A percentile compares a stretch with the other conserved stretches of the same genome.
phyloP scores from a whole-genome alignment of 768 basidiomycete genomes.

The Clavulina sp. region DNA sequence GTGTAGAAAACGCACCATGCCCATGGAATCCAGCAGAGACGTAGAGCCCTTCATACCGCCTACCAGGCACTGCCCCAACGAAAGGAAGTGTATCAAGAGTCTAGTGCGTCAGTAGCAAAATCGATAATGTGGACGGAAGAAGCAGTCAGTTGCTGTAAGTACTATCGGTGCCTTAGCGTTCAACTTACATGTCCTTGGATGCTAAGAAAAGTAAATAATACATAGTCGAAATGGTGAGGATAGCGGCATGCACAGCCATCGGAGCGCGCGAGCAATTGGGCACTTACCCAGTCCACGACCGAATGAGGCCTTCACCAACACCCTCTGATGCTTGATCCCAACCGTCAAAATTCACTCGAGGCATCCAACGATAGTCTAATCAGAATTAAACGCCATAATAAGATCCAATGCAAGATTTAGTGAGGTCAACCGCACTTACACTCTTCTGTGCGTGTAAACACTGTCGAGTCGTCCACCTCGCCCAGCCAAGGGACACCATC shows the following conservation, averaged over 20 bases:
- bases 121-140: background rate
- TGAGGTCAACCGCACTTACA: background rate
- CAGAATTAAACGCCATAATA: background rate
- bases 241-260: background rate
- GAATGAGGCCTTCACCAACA: background rate
- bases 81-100: background rate
- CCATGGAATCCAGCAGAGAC: conserved; percentile 1
- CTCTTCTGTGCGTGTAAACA: background rate
- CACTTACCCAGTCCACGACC: background rate
- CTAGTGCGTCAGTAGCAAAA: background rate
- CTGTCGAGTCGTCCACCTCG: background rate
- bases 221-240: background rate
- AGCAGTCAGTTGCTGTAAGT: too few relatives aligned
- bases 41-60: background rate
- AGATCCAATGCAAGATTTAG: background rate
- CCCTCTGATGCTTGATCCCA: background rate
- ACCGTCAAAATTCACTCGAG: background rate
- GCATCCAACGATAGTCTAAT: background rate
- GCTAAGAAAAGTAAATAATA: background rate
- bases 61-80: background rate
- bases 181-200: conserved; percentile 1
- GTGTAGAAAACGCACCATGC: too few relatives aligned
- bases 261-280: too few relatives aligned
- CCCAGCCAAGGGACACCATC: background rate
- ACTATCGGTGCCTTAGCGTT: background rate